These are phyloP conservation scores for Termitomyces sp. DNA, from an alignment of 768 basidiomycete genomes.

Conservation along the genomic window DNA sequence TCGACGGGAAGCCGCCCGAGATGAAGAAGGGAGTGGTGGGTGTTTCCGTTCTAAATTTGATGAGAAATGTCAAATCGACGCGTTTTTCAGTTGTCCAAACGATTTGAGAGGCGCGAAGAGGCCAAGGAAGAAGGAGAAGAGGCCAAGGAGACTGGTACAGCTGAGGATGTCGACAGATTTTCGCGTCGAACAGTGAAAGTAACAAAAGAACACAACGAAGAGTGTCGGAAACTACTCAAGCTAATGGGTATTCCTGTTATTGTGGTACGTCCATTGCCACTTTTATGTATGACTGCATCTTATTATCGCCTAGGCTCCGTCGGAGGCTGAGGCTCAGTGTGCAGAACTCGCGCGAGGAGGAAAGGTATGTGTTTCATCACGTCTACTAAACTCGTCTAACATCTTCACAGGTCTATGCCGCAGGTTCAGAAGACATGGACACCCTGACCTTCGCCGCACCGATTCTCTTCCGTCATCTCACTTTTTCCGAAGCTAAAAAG, in stretches of 20 bases:
- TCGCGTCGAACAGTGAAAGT: constrained; percentile 91
- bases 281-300: neutral
- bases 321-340: constrained; percentile 98
- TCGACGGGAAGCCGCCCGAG: constrained; percentile 98
- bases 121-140: constrained; percentile 95
- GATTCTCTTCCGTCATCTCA: constrained; percentile 90
- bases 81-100: constrained; percentile 78
- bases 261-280: constrained; percentile 49
- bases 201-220: constrained; percentile 94
- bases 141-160: constrained; percentile 93
- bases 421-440: constrained; percentile 99
- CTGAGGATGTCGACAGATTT: constrained; percentile 90
- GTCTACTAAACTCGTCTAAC: neutral
- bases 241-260: constrained; percentile 98
- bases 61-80: neutral
- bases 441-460: constrained; percentile 95
- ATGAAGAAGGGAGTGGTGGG: constrained; percentile 94
- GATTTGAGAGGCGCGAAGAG: constrained; percentile 87
- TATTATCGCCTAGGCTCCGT: constrained; percentile 68
- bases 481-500: constrained; percentile 97
- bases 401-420: constrained; percentile 77
- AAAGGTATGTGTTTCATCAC: constrained; percentile 46
- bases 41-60: constrained; percentile 16
- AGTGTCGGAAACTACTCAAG: constrained; percentile 79
- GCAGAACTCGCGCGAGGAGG: constrained; percentile 97